Conservation (phyloP, 352 stramenopile genomes). For the Globisporangium viniferum region DNA sequence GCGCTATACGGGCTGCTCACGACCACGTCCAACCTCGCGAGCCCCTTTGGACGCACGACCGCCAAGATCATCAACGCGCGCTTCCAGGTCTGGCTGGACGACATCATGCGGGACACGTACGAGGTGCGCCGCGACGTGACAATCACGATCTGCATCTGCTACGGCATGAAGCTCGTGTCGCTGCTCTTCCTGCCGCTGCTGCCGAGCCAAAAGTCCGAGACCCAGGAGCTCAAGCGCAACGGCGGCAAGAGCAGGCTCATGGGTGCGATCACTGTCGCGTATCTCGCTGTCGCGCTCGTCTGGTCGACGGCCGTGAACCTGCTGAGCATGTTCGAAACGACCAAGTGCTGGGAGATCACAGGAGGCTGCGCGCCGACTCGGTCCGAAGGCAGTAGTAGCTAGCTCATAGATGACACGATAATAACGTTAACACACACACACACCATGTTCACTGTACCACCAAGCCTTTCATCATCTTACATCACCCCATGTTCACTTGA, state of each 20-base stretch:
- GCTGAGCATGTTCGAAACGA: constrained; percentile 44
- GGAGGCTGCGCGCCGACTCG: constrained; percentile 36
- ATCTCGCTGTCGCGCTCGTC: constrained; percentile 31
- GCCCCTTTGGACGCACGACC: constrained; percentile 38
- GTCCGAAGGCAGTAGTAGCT: background rate
- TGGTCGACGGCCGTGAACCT: constrained; percentile 46
- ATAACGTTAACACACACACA: background rate
- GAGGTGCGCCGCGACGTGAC: constrained; percentile 52
- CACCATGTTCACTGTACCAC: background rate
- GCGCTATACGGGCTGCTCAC: constrained; percentile 57
- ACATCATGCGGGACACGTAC: constrained; percentile 43
- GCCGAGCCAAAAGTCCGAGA: constrained; percentile 45
- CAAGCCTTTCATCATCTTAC: background rate
- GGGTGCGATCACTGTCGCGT: constrained; percentile 33
- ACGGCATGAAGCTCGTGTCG: constrained; percentile 52
- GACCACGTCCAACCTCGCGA: constrained; percentile 45
- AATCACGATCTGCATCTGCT: constrained; percentile 57
- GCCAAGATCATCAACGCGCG: constrained; percentile 51
- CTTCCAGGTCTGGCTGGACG: constrained; percentile 49
- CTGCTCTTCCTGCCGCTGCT: constrained; percentile 46
- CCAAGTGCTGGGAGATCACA: constrained; percentile 59
- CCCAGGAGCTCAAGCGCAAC: constrained; percentile 38
- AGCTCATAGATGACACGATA: background rate
- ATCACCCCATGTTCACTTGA: background rate
- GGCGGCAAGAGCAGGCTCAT: constrained; percentile 36